Evolutionary conservation across 352 stramenopile genomes (phyloP), one percentile per base, ranked within the genome.

Genomic region (Phytophthora syringae): DNA sequence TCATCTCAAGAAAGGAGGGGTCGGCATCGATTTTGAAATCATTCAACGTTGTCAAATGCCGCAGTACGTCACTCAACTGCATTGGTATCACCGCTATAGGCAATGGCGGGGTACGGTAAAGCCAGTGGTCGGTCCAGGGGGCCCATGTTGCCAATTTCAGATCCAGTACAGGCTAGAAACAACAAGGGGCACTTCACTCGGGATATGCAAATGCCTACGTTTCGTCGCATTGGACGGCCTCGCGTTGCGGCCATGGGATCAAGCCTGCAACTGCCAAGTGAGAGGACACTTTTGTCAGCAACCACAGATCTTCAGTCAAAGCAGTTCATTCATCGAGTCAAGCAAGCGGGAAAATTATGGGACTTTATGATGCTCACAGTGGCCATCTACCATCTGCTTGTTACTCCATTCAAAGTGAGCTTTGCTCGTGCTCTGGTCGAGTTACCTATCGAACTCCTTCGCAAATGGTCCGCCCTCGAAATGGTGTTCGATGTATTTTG

Each of bases 401-500:
- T 76, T n/a, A 77, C 69, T 0, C 79, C 81, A 1, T 77, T 89
- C 42, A 93, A 91, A 25, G 76, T 86, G 10, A 85, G 71, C 20
- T 91, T 89, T 21, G 72, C 68, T 2, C 49, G 74, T 20, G 81
- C 88, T 18, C 56, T 93, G 3, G 25, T 61, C 2, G 24, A 66
- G 15, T 32, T 82, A 12, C 42, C 64, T 3, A 27, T 43, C 7
- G 43, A 13, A 50, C 49, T 10, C 16, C 0, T 25, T 76, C 16
- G 84, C 90, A 55, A 80, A 83, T 92, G 84, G 84, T 77, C 77
- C 0, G 67, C 13, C 1, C 57, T 78, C 43, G 84, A 93, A 56
- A 87, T 21, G 28, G 66, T 88, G 16, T 25, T 91, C 15, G 84
- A 91, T n/a, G 3, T 72, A 0, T 18, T 89, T 16, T 89, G 79